A percentile compares a stretch with the other conserved stretches of the same genome.
Conservation (phyloP, 495 filamentous ascomycete genomes). For the Penicillium goetzii region DNA sequence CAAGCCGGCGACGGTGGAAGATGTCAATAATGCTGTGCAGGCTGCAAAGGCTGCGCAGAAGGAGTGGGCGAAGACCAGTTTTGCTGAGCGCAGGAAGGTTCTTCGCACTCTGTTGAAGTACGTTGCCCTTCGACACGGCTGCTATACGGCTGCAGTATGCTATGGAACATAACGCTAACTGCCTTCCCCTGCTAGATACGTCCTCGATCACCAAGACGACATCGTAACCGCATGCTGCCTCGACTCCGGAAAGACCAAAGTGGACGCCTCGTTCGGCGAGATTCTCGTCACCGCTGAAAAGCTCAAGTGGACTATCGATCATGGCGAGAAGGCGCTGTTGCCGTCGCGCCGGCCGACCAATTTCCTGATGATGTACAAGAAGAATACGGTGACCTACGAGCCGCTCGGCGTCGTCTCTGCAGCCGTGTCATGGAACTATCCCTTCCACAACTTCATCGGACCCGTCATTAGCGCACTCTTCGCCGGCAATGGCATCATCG, state of each 20-base stretch:
- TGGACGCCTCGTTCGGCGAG: constrained; percentile 92
- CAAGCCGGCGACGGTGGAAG: constrained; percentile 74
- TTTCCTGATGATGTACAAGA: constrained; percentile 94
- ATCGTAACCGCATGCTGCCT: constrained; percentile 87
- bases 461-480: constrained; percentile 91
- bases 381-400: constrained; percentile 87
- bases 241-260: constrained; percentile 95
- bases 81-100: constrained; percentile 75
- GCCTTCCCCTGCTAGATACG: constrained; percentile 49
- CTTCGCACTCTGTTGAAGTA: constrained; percentile 80
- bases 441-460: constrained; percentile 93
- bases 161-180: neutral
- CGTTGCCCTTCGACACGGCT: constrained; percentile 16
- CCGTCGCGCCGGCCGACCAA: constrained; percentile 77
- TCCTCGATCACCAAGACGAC: constrained; percentile 87
- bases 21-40: constrained; percentile 79
- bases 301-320: constrained; percentile 88
- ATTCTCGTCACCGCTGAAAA: constrained; percentile 93
- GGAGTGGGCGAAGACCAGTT: constrained; percentile 80
- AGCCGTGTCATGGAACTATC: constrained; percentile 94
- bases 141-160: neutral
- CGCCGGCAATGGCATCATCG: constrained; percentile 86
- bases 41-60: constrained; percentile 74
- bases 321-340: constrained; percentile 82
- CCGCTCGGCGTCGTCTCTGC: constrained; percentile 91